Evolutionary conservation across 441 rosid genomes (phyloP).

Genomic region (Syzygium malaccense): DNA sequence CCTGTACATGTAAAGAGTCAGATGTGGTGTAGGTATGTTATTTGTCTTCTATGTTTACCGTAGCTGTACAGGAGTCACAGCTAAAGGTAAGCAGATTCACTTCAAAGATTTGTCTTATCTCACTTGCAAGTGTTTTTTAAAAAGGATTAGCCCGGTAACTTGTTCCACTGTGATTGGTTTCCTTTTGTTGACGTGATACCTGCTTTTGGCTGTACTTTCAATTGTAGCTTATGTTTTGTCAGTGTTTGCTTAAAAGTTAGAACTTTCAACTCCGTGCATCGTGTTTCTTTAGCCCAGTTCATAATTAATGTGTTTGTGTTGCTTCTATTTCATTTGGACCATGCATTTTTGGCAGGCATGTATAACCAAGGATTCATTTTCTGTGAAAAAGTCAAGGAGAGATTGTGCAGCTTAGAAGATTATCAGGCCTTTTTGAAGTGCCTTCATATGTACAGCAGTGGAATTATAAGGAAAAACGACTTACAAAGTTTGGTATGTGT

Average conservation of each 20-base stretch:
- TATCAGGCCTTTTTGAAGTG: conserved; percentile 11
- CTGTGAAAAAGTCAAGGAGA: conserved; percentile 15
- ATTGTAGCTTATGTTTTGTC: not conserved
- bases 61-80: not conserved
- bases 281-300: not conserved
- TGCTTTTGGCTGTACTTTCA: not conserved
- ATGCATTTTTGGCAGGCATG: not conserved
- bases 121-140: not conserved
- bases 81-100: not conserved
- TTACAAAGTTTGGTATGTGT: conserved; percentile 8
- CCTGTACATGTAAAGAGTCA: not conserved
- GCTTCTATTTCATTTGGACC: not conserved
- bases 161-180: not conserved
- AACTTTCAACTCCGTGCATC: not conserved
- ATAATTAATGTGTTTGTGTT: not conserved
- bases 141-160: not conserved
- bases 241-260: not conserved
- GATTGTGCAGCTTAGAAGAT: conserved; percentile 10
- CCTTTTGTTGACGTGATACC: not conserved
- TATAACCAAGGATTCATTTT: conserved; percentile 11
- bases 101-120: not conserved
- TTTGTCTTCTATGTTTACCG: not conserved
- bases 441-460: conserved; percentile 7
- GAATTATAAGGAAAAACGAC: conserved; percentile 8
- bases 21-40: not conserved